Evolutionary conservation across 2,329 filamentous ascomycete species (phyloP).

Genomic region (Hirsutella minnesotensis): DNA sequence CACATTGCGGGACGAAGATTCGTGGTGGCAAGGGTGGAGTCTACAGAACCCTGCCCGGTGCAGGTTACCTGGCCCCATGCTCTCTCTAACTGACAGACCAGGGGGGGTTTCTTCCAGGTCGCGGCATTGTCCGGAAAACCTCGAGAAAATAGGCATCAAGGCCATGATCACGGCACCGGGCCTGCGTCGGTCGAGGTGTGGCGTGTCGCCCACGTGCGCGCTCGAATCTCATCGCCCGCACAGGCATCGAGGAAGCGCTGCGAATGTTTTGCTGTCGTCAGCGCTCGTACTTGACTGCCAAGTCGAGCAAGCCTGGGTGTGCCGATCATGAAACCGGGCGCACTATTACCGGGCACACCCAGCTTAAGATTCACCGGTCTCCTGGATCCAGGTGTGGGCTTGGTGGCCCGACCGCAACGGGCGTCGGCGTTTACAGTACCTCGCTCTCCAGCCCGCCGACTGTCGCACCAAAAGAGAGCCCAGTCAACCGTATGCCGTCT

Average conservation of each 20-base stretch:
- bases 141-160: too few relatives aligned
- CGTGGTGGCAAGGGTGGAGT: too few relatives aligned
- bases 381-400: neutral
- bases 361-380: neutral
- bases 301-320: neutral
- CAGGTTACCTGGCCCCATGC: too few relatives aligned
- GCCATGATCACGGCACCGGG: too few relatives aligned
- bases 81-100: too few relatives aligned
- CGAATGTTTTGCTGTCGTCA: neutral
- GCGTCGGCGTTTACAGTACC: neutral
- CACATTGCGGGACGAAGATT: too few relatives aligned
- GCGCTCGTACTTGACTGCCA: neutral
- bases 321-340: neutral
- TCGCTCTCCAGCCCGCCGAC: neutral
- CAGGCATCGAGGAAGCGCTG: neutral
- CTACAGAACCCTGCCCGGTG: too few relatives aligned
- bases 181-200: too few relatives aligned
- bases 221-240: too few relatives aligned
- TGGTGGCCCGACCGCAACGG: neutral
- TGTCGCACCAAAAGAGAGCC: neutral
- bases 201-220: too few relatives aligned
- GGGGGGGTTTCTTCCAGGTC: too few relatives aligned
- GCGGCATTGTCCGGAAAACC: too few relatives aligned
- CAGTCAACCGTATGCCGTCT: neutral
- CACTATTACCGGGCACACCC: neutral